Evolutionary conservation across 2,329 filamentous ascomycete genomes (phyloP).

Genomic region (Chaetomium strumarium): DNA sequence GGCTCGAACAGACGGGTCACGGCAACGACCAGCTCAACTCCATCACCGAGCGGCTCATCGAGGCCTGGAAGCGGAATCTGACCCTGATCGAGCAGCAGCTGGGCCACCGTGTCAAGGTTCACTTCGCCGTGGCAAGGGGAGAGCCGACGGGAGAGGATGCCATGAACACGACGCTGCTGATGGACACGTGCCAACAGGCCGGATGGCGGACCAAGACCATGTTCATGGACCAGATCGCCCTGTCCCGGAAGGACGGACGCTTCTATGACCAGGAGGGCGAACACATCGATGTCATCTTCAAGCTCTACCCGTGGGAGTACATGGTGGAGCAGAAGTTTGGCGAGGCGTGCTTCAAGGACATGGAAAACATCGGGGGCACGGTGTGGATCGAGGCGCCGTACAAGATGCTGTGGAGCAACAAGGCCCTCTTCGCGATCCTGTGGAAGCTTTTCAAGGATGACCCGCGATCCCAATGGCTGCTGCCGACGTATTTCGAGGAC

Average conservation of each 20-base stretch:
- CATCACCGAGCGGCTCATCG: not conserved
- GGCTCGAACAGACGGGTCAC: not conserved
- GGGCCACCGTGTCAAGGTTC: not conserved
- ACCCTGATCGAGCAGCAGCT: not conserved
- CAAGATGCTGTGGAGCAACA: constrained; percentile 4
- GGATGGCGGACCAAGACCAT: not conserved
- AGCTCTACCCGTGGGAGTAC: constrained; percentile 3
- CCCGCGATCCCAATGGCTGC: not conserved
- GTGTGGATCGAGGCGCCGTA: constrained; percentile 4
- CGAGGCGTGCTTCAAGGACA: not conserved
- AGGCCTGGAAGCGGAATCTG: not conserved
- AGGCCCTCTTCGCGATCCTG: not conserved
- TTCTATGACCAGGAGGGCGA: constrained; percentile 1
- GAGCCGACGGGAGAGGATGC: not conserved
- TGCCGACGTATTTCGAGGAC: constrained; percentile 1
- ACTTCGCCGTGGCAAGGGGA: not conserved
- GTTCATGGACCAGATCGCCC: not conserved
- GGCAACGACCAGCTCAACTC: not conserved
- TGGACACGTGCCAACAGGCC: not conserved
- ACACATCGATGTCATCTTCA: constrained; percentile 2
- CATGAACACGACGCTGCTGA: not conserved
- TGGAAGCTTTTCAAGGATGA: constrained; percentile 2
- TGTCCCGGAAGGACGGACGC: not conserved
- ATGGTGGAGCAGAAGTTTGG: not conserved
- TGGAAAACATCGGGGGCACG: not conserved